Evolutionary conservation across 164 flowering plant genomes (phyloP).

Genomic region (Pachysandra terminalis): DNA sequence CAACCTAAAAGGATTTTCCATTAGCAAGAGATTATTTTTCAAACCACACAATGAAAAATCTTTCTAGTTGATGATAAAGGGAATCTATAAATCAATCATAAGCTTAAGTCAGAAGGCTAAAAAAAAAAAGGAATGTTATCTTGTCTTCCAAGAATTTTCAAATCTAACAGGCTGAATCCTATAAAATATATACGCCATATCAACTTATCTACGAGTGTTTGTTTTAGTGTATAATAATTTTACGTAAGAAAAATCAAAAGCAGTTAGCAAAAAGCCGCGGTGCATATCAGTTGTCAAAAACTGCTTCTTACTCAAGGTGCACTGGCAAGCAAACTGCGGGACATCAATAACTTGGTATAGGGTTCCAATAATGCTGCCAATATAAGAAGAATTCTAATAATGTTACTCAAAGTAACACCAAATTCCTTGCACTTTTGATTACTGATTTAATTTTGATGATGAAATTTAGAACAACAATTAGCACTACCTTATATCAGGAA

Average conservation of each 20-base stretch:
- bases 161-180: neutral
- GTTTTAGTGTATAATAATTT: neutral
- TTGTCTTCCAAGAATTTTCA: neutral
- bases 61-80: too few species aligned
- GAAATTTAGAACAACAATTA: too few species aligned
- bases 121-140: neutral
- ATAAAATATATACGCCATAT: neutral
- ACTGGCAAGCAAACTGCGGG: too few species aligned
- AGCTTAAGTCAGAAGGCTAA: neutral
- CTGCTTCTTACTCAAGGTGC: neutral
- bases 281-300: neutral
- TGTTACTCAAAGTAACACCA: too few species aligned
- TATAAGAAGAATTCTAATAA: neutral
- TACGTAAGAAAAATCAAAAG: neutral
- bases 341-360: neutral
- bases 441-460: too few species aligned
- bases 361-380: neutral
- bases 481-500: too few species aligned
- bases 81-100: too few species aligned
- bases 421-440: too few species aligned
- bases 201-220: neutral
- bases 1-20: slow-evolving; percentile 24
- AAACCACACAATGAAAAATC: too few species aligned
- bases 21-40: neutral
- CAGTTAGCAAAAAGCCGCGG: neutral